phyloP scores from a whole-genome alignment of 1,139 yeast species.

The Debaryomyces nepalensis region DNA sequence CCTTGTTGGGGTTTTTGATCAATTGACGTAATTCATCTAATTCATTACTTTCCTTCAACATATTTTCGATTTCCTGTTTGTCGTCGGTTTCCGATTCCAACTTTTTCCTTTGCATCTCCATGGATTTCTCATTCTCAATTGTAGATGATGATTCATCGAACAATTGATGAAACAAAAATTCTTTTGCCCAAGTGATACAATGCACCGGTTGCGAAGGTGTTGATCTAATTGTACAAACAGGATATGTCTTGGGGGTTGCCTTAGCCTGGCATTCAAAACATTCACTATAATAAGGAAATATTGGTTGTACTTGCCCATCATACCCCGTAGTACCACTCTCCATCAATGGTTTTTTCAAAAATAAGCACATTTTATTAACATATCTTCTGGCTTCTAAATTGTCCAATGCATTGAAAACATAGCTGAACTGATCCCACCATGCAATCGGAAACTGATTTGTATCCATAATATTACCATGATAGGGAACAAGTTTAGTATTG shows the following conservation, averaged over 20 bases:
- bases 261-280: conserved; percentile 93
- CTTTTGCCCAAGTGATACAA: conserved; percentile 97
- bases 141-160: conserved; percentile 56
- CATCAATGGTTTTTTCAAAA: conserved; percentile 74
- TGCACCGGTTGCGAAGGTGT: conserved; percentile 97
- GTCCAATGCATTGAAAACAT: conserved; percentile 90
- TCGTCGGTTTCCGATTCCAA: conserved; percentile 62
- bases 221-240: conserved; percentile 95
- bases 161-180: conserved; percentile 79
- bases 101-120: conserved; percentile 26
- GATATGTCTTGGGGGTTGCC: conserved; percentile 86
- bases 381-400: conserved; percentile 90
- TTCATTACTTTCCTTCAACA: conserved; percentile 77
- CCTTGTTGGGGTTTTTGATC: conserved; percentile 34
- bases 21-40: conserved; percentile 62
- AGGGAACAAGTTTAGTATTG: conserved; percentile 68
- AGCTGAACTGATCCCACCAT: conserved; percentile 82
- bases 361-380: conserved; percentile 82
- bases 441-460: conserved; percentile 66
- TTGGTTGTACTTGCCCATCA: conserved; percentile 92
- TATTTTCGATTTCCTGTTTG: conserved; percentile 67
- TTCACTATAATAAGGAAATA: conserved; percentile 79
- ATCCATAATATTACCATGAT: conserved; percentile 90
- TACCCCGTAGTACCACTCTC: conserved; percentile 97
- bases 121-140: conserved; percentile 32